These are phyloP conservation scores for Cladosporium cucumerinum DNA, from an alignment of 2,329 filamentous ascomycete genomes.

Conservation along the genomic window DNA sequence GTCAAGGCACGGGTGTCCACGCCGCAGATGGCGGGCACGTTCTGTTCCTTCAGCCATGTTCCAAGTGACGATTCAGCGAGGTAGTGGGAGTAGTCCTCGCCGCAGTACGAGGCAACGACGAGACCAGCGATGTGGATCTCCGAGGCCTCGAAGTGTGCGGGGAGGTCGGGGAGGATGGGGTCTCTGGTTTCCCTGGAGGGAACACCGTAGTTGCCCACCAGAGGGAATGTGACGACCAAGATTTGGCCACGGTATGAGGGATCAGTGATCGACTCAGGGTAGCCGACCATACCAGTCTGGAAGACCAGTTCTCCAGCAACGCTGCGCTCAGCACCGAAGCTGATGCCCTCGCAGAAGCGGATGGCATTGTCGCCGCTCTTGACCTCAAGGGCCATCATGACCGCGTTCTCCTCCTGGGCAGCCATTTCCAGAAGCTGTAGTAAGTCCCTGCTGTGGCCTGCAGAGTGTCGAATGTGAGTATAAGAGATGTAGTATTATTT, in stretches of 20 bases:
- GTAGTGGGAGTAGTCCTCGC: constrained; percentile 93
- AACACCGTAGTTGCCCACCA: constrained; percentile 97
- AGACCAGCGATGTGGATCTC: constrained; percentile 93
- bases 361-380: constrained; percentile 69
- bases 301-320: constrained; percentile 96
- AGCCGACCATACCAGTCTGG: constrained; percentile 99
- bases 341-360: constrained; percentile 79
- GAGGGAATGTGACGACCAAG: constrained; percentile 90
- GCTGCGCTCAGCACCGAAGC: constrained; percentile 93
- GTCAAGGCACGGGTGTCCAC: constrained; percentile 92
- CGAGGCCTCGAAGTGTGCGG: constrained; percentile 87
- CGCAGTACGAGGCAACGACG: constrained; percentile 85
- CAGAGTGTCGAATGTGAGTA: neutral
- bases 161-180: constrained; percentile 77
- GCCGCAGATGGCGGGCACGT: constrained; percentile 88
- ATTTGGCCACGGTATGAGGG: constrained; percentile 90
- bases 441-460: constrained; percentile 16
- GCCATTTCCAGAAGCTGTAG: constrained; percentile 16
- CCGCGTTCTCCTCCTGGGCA: constrained; percentile 22
- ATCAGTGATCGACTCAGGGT: constrained; percentile 88
- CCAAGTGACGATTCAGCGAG: constrained; percentile 87
- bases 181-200: constrained; percentile 83
- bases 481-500: neutral
- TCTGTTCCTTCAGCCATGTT: constrained; percentile 94
- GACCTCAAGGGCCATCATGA: constrained; percentile 76